Percentiles rank a stretch among this genome's conserved stretches.
Evolutionary conservation across 805 yeast genomes (phyloP).

Genomic region (Wickerhamomyces subpelliculosus): DNA sequence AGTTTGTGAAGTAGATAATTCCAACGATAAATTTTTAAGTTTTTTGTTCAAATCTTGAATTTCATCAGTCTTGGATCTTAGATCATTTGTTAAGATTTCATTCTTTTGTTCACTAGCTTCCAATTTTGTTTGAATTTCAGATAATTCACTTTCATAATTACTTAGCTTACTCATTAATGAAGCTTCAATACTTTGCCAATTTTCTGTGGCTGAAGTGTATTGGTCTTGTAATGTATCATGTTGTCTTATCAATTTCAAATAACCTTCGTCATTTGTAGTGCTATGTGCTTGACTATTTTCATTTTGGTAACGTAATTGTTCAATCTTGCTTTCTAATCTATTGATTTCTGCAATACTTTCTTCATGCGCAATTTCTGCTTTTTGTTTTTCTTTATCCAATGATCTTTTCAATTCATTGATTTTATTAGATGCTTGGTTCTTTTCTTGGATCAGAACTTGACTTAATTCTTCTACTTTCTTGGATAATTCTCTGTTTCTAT

Average conservation of each 20-base stretch:
- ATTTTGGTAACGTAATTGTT: constrained; percentile 52
- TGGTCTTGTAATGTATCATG: constrained; percentile 60
- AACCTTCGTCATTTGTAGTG: constrained; percentile 29
- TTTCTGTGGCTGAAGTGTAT: constrained; percentile 67
- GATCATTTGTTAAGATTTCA: constrained; percentile 25
- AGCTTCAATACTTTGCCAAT: constrained; percentile 78
- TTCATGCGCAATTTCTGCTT: constrained; percentile 12
- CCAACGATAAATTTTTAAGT: constrained; percentile 20
- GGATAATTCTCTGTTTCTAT: constrained; percentile 16
- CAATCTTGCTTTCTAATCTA: constrained; percentile 63
- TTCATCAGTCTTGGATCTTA: constrained; percentile 17
- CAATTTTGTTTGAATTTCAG: constrained; percentile 26
- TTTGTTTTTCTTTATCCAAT: constrained; percentile 29
- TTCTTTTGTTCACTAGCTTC: constrained; percentile 16
- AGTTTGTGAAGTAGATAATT: constrained; percentile 13
- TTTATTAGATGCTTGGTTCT: constrained; percentile 18
- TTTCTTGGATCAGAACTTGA: constrained; percentile 18
- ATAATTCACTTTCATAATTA: constrained; percentile 37
- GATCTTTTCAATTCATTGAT: constrained; percentile 24
- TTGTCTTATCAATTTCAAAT: constrained; percentile 35
- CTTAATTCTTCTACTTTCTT: constrained; percentile 18
- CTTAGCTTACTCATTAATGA: constrained; percentile 44
- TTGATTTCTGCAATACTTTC: constrained; percentile 37
- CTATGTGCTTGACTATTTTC: constrained; percentile 38
- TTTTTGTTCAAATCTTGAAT: constrained; percentile 13